phyloP scores from a whole-genome alignment of 768 basidiomycete species.

The Macrolepiota albuminosa region DNA sequence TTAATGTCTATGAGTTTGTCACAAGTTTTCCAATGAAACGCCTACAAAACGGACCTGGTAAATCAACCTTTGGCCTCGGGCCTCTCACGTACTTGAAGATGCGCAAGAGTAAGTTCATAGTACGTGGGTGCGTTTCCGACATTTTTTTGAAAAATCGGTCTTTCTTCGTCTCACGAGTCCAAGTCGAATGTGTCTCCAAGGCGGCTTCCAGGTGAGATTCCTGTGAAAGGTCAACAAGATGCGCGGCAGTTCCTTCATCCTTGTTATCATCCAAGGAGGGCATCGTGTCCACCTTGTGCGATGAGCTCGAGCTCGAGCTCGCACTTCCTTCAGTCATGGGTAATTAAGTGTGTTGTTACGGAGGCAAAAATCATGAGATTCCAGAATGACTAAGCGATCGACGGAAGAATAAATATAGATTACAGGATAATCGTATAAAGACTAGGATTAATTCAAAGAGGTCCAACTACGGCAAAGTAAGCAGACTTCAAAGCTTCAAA shows the following conservation, averaged over 20 bases:
- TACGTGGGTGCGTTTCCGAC: slow-evolving; percentile 16
- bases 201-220: slow-evolving; percentile 15
- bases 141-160: slow-evolving; percentile 15
- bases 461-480: neutral
- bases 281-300: neutral
- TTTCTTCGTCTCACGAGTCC: slow-evolving; percentile 14
- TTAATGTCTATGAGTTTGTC: slow-evolving; percentile 26
- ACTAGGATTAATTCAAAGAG: neutral
- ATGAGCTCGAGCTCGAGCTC: slow-evolving; percentile 11
- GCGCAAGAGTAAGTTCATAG: slow-evolving; percentile 14
- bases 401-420: neutral
- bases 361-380: neutral
- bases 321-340: slow-evolving; percentile 10
- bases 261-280: slow-evolving; percentile 1
- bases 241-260: neutral
- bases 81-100: slow-evolving; percentile 45
- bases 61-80: slow-evolving; percentile 52
- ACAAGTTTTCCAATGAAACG: neutral
- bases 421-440: neutral
- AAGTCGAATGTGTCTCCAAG: neutral
- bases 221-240: slow-evolving; percentile 10
- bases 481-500: neutral
- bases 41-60: slow-evolving; percentile 32
- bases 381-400: slow-evolving; percentile 5
- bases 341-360: neutral